Evolutionary conservation across 2,329 filamentous ascomycete species (phyloP), one percentile per base, ranked within the genome.

Genomic region (Chalara sp.): DNA sequence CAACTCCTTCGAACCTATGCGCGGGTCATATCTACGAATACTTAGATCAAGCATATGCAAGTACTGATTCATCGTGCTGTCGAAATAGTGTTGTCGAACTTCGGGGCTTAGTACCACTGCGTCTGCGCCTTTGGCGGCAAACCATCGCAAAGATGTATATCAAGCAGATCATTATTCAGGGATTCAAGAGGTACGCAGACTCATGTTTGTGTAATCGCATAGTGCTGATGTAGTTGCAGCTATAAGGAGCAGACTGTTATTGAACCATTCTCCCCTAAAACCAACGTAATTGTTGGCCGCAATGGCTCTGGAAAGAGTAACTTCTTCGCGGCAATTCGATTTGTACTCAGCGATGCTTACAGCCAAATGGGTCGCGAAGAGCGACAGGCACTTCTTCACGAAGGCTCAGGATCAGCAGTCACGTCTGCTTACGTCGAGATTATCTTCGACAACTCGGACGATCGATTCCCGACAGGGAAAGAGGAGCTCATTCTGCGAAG

Each of bases 381-480:
- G 75, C 89, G 93, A 54, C 90, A 95, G 70, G 90, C 89, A 32
- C 80, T 99, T 35, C 80, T 99, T n/a, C 93, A 99, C 68, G 95
- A 99, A 76, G 95, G 95, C 40, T 95, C 93, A 4, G 95, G 93
- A 35, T 96, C 92, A 4, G 93, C 93, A 12, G 92, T 99, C 63
- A 96, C 96, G 89, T 96, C 91, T 45, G 95, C 93, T n/a, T 99
- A 97, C 63, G 95, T 99, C 53, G 93, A 99, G 71, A 89, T 99
- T 63, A 95, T 96, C 59, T 99, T 99, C 69, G 93, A 99, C 77
- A 99, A 99, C 67, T 88, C 81, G 62, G 92, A 99, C 67, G 89
- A 95, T 61, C 88, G 93, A 61, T 97, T 99, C 64, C 90, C 90
- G 35, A 96, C 90, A 7, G 89, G 89, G 60, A 93, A 89, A 65